These are phyloP conservation scores for Torrubiellomyces zombiae DNA, from an alignment of 2,329 filamentous ascomycete genomes.

Conservation along the genomic window DNA sequence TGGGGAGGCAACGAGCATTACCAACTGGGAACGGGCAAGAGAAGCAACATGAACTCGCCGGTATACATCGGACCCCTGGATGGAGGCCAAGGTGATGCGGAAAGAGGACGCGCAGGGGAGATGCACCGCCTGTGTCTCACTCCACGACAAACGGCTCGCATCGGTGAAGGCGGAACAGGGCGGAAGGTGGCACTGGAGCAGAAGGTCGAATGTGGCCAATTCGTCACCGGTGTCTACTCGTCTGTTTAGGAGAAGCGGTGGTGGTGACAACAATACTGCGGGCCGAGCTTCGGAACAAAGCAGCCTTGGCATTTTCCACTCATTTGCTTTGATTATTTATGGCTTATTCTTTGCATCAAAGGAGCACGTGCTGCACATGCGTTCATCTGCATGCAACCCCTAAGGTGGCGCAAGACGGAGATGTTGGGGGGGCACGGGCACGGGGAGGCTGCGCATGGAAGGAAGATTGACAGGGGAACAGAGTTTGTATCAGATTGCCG, in stretches of 20 bases:
- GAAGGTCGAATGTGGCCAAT: slow-evolving; percentile 70
- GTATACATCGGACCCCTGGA: slow-evolving; percentile 68
- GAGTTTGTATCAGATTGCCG: too few relatives aligned
- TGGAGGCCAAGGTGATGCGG: slow-evolving; percentile 36
- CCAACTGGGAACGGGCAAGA: slow-evolving; percentile 81
- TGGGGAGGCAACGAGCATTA: slow-evolving; percentile 94
- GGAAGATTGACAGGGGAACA: too few relatives aligned
- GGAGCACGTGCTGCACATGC: too few relatives aligned
- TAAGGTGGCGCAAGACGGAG: too few relatives aligned
- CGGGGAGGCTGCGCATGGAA: too few relatives aligned
- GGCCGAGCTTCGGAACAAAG: too few relatives aligned
- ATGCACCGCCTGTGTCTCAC: slow-evolving; percentile 67
- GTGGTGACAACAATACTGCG: too few relatives aligned
- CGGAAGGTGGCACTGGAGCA: slow-evolving; percentile 67
- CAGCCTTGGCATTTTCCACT: too few relatives aligned
- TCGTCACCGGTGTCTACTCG: slow-evolving; percentile 72
- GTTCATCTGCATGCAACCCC: too few relatives aligned
- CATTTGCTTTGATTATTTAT: too few relatives aligned
- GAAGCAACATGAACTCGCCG: slow-evolving; percentile 63
- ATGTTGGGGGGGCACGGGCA: too few relatives aligned
- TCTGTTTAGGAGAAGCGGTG: slow-evolving; percentile 20
- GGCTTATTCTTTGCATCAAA: too few relatives aligned
- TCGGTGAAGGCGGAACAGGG: slow-evolving; percentile 43
- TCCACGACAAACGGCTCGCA: slow-evolving; percentile 51
- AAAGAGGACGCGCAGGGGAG: slow-evolving; percentile 42